Percentiles rank a stretch among this genome's conserved stretches.
phyloP scores from a whole-genome alignment of 129 eudicot species.

The Artemisia tridentata region DNA sequence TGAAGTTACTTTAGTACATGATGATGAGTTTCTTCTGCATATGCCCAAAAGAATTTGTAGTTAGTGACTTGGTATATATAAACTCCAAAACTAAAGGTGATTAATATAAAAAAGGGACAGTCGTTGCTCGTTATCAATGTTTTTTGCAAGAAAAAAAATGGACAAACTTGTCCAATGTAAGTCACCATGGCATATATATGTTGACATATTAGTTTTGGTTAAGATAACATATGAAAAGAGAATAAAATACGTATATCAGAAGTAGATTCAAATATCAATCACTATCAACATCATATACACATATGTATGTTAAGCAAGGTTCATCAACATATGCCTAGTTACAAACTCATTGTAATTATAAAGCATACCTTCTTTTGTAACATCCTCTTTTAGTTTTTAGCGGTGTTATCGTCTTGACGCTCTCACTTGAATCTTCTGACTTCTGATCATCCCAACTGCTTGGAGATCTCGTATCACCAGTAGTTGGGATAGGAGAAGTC shows the following conservation, averaged over 20 bases:
- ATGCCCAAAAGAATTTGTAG: background rate
- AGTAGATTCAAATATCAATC: background rate
- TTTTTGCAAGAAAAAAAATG: no score
- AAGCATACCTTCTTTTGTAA: conserved; percentile 57
- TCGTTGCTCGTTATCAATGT: no score
- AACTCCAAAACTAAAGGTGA: no score
- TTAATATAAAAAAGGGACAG: background rate
- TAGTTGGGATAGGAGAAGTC: conserved; percentile 17
- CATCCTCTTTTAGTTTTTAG: conserved; percentile 53
- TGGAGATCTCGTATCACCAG: background rate
- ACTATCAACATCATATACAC: background rate
- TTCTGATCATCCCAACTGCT: conserved; percentile 16
- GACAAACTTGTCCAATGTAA: no score
- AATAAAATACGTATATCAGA: background rate
- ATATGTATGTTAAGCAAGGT: background rate
- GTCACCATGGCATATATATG: no score
- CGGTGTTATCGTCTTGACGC: conserved; percentile 19
- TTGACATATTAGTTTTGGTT: no score
- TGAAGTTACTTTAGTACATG: conserved; percentile 22
- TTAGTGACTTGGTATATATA: no score
- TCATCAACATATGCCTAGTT: no score
- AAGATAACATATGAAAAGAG: no score
- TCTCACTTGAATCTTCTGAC: conserved; percentile 37
- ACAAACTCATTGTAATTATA: background rate
- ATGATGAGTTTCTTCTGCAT: conserved; percentile 42